Evolutionary conservation across 2,329 filamentous ascomycete genomes (phyloP).

Genomic region (Davidsoniella neocaledoniae): DNA sequence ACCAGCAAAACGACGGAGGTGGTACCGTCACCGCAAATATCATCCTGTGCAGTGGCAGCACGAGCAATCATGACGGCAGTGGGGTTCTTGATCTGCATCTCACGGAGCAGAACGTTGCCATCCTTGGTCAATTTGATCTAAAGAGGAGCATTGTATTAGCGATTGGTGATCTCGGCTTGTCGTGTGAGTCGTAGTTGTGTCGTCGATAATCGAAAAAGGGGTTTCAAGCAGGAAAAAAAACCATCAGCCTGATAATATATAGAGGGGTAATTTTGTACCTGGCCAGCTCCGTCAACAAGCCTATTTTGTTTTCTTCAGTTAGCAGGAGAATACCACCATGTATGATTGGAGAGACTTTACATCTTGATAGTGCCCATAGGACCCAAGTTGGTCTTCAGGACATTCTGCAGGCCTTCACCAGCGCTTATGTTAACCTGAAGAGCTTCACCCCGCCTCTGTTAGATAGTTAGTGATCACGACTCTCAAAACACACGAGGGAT

Average conservation of each 20-base stretch:
- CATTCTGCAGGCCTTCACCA: slow-evolving; percentile 83
- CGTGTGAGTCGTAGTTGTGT: background rate
- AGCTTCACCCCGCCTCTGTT: slow-evolving; percentile 86
- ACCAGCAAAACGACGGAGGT: slow-evolving; percentile 92
- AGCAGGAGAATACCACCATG: slow-evolving; percentile 14
- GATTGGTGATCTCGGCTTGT: slow-evolving; percentile 15
- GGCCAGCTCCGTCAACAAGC: slow-evolving; percentile 53
- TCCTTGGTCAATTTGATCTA: slow-evolving; percentile 99
- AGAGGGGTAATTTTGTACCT: slow-evolving; percentile 29
- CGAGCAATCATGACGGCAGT: slow-evolving; percentile 74
- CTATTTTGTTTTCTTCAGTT: slow-evolving; percentile 22
- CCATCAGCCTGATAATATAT: slow-evolving; percentile 15
- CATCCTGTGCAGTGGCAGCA: slow-evolving; percentile 91
- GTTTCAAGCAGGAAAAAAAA: slow-evolving; percentile 1
- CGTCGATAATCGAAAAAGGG: background rate
- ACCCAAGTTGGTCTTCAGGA: slow-evolving; percentile 89
- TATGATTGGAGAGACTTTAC: slow-evolving; percentile 28
- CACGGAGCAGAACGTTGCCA: slow-evolving; percentile 67
- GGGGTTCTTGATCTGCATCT: slow-evolving; percentile 95
- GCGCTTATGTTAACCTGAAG: slow-evolving; percentile 92
- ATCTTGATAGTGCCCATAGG: slow-evolving; percentile 94
- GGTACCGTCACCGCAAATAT: slow-evolving; percentile 95
- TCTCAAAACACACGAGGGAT: background rate
- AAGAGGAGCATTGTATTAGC: slow-evolving; percentile 1
- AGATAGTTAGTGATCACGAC: slow-evolving; percentile 12